Base-by-base conservation (phyloP, 2,329 filamentous ascomycete species). In the Neurospora sp. region DNA sequence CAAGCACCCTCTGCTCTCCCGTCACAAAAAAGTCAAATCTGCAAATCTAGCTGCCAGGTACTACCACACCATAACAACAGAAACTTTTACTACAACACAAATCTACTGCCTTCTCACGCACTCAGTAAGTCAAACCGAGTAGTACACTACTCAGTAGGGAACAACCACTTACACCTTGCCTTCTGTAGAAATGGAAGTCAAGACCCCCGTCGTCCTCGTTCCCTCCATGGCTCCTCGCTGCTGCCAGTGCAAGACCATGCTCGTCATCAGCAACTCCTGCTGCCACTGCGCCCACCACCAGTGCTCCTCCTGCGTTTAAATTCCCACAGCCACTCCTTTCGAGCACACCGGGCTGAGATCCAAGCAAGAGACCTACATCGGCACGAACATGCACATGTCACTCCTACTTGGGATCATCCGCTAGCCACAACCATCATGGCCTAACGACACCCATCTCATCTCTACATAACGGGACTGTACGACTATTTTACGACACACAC, bases 251-350 rank as follows among this genome's bases (percentile, higher is more conserved):
- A 83, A 83, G 74, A 79, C 81, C 79, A 84, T 86, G 79, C 85
- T 86, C 74, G 84, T 86, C 80, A 86, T 86, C 80, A 86, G 83
- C 82, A 84, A 79, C 77, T 82, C 80, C 68, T 86, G 84, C 81
- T 80, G 78, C 71, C 79, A 80, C 75, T 86, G 84, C 77, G 79
- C 80, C 68, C 84, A 86, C 80, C 77, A 80, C 73, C 82, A 85
- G 75, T 86, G 84, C 82, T 76, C 73, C 71, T 77, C 82, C 70
- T 86, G 84, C 78, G 76, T 79, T 68, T 81, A 74, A 74, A 19
- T 39, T 40, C 46, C 23, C 52, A 41, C 37, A 52, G 2, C 28
- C 40, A 36, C 37, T 66, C 57, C 23, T 33, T 62, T 33, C 23
- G 52, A 62, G 28, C 52, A 62, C 52, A 36, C 23, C 3, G 52